Base-by-base conservation (phyloP, 345 rosid species). In the Hibiscus syriacus region DNA sequence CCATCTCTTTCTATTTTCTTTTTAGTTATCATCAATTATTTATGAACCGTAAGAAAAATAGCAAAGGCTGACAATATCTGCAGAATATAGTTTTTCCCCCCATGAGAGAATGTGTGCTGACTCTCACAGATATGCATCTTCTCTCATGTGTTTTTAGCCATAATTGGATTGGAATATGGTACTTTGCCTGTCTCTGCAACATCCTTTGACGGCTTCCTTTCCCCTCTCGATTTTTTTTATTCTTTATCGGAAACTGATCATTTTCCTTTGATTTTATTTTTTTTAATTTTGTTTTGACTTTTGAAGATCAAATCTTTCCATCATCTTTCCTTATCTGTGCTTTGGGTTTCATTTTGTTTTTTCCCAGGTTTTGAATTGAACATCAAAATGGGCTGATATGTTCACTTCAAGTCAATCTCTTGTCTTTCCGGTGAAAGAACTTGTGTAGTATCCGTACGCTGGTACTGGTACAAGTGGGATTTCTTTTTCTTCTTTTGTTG, bases 181-280 rank as follows among this genome's bases (percentile, higher is more conserved):
- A 75, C 72, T 67, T 30, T 32, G 45, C 38, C 38, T 52, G 55
- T 63, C 59, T 75, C 77, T 79, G 79, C 75, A 75, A 61, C 77
- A 46, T 49, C 49, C 59, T 72, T 61, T 75, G 34, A 68, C 52
- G 70, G 58, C 64, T 68, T 13, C 1, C 7, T 65, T 30, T 56
- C 48, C 52, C 52, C 19, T 27, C 32, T 17, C 32, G 19, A 27
- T 64, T 20, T 5, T n/a, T n/a, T 29, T 5, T 29, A 8, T 45
- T 23, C 48, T 9, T 36, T 29, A 29, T 43, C 14, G 13, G 45
- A 41, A 11, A 4, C 26, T 70, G 3, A 54, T 41, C 64, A 1
- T 52, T 66, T 66, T 49, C 6, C 9, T 32, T 34, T 53, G 20
- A 50, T 52, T 45, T 23, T 41, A 2, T 39, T 19, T 56, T 56